Evolutionary conservation across 352 stramenopile genomes (phyloP).

Genomic region (Phytophthora idaei): DNA sequence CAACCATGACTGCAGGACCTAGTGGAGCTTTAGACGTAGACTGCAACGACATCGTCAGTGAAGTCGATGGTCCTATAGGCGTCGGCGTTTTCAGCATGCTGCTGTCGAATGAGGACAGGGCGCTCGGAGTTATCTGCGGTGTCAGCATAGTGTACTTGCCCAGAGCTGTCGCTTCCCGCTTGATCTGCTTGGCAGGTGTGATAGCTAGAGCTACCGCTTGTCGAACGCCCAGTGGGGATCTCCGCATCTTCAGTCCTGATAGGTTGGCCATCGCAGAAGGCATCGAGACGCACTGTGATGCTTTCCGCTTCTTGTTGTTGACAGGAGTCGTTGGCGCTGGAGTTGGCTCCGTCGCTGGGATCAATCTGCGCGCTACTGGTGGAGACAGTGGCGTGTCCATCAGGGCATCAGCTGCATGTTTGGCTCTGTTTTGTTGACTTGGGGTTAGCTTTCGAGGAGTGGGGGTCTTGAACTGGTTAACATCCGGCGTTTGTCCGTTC

Average conservation of each 20-base stretch:
- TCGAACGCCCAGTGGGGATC: constrained; percentile 10
- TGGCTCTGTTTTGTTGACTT: constrained; percentile 3
- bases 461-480: constrained; percentile 29
- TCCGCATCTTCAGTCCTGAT: constrained; percentile 19
- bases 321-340: constrained; percentile 16
- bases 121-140: constrained; percentile 7
- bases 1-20: constrained; percentile 1
- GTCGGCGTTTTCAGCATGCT: constrained; percentile 38
- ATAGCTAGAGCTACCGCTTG: constrained; percentile 18
- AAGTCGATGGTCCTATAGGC: constrained; percentile 14
- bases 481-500: constrained; percentile 42
- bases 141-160: constrained; percentile 12
- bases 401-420: background rate
- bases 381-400: constrained; percentile 10
- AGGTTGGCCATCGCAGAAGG: constrained; percentile 21
- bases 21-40: constrained; percentile 29
- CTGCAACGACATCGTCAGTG: constrained; percentile 31
- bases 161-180: constrained; percentile 19
- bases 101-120: constrained; percentile 17
- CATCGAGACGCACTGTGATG: constrained; percentile 25
- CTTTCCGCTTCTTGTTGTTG: constrained; percentile 32
- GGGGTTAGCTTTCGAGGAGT: constrained; percentile 25
- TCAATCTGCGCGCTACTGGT: constrained; percentile 20
- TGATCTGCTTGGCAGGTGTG: constrained; percentile 35
- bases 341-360: constrained; percentile 19